Conservation (phyloP, 257 asterid species). For the Plantago ovata region DNA sequence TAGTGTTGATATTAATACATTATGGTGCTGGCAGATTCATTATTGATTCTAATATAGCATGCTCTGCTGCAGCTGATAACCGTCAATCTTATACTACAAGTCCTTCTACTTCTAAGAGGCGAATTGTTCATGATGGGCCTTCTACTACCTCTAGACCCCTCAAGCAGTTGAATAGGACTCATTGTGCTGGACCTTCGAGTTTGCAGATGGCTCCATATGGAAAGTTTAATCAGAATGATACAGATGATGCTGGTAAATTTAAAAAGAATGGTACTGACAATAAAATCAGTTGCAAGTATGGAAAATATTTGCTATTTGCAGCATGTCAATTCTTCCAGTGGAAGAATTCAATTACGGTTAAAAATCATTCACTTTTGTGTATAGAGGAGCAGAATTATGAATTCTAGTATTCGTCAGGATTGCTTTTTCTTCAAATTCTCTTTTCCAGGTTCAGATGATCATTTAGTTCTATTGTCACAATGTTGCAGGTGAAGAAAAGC, state of each 20-base stretch:
- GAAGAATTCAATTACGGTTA: slow-evolving; percentile 24
- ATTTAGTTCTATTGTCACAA: slow-evolving; percentile 23
- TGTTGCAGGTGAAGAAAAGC: slow-evolving; percentile 65
- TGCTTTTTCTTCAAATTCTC: slow-evolving; percentile 35
- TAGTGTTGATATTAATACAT: slow-evolving; percentile 3
- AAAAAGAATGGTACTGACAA: slow-evolving; percentile 40
- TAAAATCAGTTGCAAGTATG: slow-evolving; percentile 35
- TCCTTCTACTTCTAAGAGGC: slow-evolving; percentile 34
- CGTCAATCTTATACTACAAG: slow-evolving; percentile 27
- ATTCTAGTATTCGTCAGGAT: slow-evolving; percentile 51
- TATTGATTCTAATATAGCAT: slow-evolving; percentile 9
- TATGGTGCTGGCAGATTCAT: slow-evolving; percentile 8
- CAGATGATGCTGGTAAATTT: slow-evolving; percentile 19
- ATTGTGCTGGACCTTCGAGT: slow-evolving; percentile 43
- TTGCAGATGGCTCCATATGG: slow-evolving; percentile 21
- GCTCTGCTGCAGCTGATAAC: slow-evolving; percentile 32
- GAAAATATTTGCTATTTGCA: slow-evolving; percentile 33
- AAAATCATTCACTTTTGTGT: slow-evolving; percentile 33
- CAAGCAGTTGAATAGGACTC: slow-evolving; percentile 25
- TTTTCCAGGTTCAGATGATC: slow-evolving; percentile 42
- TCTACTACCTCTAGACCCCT: slow-evolving; percentile 29
- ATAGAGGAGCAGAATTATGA: slow-evolving; percentile 47
- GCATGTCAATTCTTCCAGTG: slow-evolving; percentile 39
- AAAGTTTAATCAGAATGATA: slow-evolving; percentile 9
- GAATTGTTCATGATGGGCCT: slow-evolving; percentile 34